Evolutionary conservation across 305 asterid species (phyloP).

Genomic region (Fraxinus xanthoxyloides): DNA sequence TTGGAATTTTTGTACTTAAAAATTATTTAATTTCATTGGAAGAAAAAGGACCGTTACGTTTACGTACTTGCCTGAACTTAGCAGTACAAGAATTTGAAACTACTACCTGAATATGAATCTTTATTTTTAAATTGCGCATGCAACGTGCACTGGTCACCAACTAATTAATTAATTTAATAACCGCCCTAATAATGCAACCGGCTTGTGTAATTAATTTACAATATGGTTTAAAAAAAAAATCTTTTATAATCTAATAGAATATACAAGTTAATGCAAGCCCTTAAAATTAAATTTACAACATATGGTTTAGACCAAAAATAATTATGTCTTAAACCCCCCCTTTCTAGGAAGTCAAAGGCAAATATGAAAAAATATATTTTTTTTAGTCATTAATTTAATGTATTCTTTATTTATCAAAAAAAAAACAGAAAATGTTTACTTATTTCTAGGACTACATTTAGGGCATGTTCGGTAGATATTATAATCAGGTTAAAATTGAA

Average conservation of each 20-base stretch:
- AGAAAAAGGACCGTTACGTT: neutral
- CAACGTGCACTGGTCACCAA: conserved; percentile 21
- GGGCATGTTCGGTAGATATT: too few relatives aligned
- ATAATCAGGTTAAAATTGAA: too few relatives aligned
- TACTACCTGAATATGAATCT: conserved; percentile 9
- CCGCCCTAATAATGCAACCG: conserved; percentile 69
- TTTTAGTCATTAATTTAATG: neutral
- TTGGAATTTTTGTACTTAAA: neutral
- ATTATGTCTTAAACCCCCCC: neutral
- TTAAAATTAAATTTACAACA: conserved; percentile 25
- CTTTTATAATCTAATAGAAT: conserved; percentile 27
- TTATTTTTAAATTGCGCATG: conserved; percentile 13
- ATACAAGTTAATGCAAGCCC: conserved; percentile 15
- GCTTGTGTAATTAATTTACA: conserved; percentile 29
- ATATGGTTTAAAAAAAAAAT: conserved; percentile 17
- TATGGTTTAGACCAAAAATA: neutral
- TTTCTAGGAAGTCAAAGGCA: neutral
- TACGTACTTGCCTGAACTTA: conserved; percentile 14
- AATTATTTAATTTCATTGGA: neutral
- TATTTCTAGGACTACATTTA: too few relatives aligned
- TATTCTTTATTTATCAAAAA: neutral
- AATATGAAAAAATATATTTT: too few relatives aligned
- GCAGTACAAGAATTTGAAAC: conserved; percentile 8
- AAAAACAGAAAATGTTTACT: too few relatives aligned
- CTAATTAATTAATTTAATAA: conserved; percentile 30